phyloP scores from a whole-genome alignment of 768 basidiomycete genomes.

The Mycena polygramma region DNA sequence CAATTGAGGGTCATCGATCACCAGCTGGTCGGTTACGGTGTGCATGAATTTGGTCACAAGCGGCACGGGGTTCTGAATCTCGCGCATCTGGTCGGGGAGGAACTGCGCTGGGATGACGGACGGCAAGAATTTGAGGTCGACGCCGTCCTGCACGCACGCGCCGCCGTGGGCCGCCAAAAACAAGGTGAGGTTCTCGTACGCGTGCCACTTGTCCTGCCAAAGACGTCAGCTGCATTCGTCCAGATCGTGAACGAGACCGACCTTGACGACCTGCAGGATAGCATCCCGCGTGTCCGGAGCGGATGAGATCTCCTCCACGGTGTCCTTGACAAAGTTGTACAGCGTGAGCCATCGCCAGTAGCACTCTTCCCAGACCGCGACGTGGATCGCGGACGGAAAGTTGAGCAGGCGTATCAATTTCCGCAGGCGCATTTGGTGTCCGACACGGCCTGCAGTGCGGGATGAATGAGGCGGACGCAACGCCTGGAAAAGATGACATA shows the following conservation, averaged over 20 bases:
- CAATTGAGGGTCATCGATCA: conserved; percentile 71
- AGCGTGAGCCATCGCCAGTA: conserved; percentile 81
- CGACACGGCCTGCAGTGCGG: conserved; percentile 70
- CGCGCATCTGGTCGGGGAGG: conserved; percentile 82
- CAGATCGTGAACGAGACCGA: conserved; percentile 11
- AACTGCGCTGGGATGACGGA: conserved; percentile 66
- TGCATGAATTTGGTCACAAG: conserved; percentile 76
- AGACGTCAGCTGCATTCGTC: conserved; percentile 14
- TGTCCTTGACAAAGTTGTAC: conserved; percentile 68
- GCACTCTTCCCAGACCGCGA: conserved; percentile 88
- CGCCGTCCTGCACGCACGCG: conserved; percentile 67
- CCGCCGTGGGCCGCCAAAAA: conserved; percentile 84
- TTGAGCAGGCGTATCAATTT: conserved; percentile 76
- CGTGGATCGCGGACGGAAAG: conserved; percentile 73
- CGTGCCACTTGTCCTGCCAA: conserved; percentile 74
- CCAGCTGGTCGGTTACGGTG: conserved; percentile 76
- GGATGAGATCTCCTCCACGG: conserved; percentile 47
- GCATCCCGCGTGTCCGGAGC: conserved; percentile 47
- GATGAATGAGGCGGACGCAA: conserved; percentile 20
- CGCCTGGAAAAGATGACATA: conserved; percentile 49
- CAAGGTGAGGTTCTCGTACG: conserved; percentile 89
- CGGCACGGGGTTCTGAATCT: conserved; percentile 66
- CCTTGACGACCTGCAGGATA: conserved; percentile 25
- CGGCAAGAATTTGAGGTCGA: conserved; percentile 63
- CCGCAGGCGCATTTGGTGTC: conserved; percentile 84